These are phyloP conservation scores for Gymnopus androsaceus DNA, from an alignment of 1,284 basidiomycete genomes.

Conservation along the genomic window DNA sequence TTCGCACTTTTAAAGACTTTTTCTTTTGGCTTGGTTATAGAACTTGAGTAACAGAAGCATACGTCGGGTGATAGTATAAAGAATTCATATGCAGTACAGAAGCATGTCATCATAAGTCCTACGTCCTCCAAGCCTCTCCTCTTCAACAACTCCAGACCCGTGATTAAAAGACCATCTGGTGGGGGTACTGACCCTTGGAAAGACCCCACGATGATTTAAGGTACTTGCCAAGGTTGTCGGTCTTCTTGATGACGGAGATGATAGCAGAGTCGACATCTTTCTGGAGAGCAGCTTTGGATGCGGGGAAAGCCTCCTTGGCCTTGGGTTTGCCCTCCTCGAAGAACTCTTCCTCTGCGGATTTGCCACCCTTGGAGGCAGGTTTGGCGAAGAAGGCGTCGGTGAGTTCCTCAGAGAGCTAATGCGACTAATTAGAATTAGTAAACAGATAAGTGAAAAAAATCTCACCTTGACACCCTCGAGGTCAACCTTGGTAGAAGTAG, in stretches of 20 bases:
- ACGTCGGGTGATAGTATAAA: slow-evolving; percentile 16
- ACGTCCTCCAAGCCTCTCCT: slow-evolving; percentile 21
- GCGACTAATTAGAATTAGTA: slow-evolving; percentile 18
- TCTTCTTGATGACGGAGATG: slow-evolving; percentile 89
- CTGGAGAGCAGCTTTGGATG: slow-evolving; percentile 90
- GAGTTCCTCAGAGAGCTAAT: slow-evolving; percentile 84
- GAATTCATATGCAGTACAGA: slow-evolving; percentile 22
- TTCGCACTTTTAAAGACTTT: background rate
- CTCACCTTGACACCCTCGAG: slow-evolving; percentile 76
- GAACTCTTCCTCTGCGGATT: slow-evolving; percentile 93
- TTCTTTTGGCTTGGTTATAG: background rate
- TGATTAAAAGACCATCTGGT: slow-evolving; percentile 81
- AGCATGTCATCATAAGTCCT: slow-evolving; percentile 18
- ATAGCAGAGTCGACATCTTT: slow-evolving; percentile 89
- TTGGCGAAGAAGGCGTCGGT: slow-evolving; percentile 97
- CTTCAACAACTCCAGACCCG: slow-evolving; percentile 19
- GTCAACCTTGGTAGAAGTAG: slow-evolving; percentile 96
- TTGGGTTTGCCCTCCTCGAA: slow-evolving; percentile 94
- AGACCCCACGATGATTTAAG: slow-evolving; percentile 93
- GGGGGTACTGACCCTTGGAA: slow-evolving; percentile 93
- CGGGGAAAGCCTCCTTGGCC: slow-evolving; percentile 88
- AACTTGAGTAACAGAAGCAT: slow-evolving; percentile 4
- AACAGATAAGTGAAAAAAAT: slow-evolving; percentile 18
- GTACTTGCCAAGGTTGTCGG: slow-evolving; percentile 92
- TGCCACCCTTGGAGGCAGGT: slow-evolving; percentile 64